Base-by-base conservation (phyloP, 202 grass and related monocot species). In the Setaria italica region DNA sequence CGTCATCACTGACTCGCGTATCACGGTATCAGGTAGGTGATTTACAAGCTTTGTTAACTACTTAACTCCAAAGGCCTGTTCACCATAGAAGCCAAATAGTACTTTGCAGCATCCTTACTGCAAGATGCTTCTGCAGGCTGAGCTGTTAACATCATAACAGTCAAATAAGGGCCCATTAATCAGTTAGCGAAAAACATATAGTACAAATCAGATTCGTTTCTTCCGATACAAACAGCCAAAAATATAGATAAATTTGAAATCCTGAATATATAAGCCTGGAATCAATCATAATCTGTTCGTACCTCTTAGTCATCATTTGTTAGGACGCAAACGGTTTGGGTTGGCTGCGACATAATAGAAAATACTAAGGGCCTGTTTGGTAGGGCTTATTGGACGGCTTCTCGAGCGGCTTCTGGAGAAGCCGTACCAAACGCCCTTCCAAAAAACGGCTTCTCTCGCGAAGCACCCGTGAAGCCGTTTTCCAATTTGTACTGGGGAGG, bases 231-330 rank as follows among this genome's bases (percentile, higher is more conserved):
- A 67, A 74, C 20, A 62, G 41, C 57, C 42, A 67, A 66, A 48
- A 3, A 19, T 19, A 19, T 8, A 73, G 6, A 60, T 19, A 12
- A 32, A 30, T 16, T 67, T 10, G 20, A 65, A 72, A 57, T 62
- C 32, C 12, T 88, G 32, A 45, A 62, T 20, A 81, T 35, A 62
- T 20, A 81, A 66, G n/a, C 70, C 46, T 37, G 65, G 4, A 77
- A 76, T 13, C 10, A 76, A 69, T 20, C 32, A 66, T 67, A 60
- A 46, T 85, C 37, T 66, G 47, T 66, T 67, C 81, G 45, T 43
- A 77, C 81, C 49, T 91, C 33, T 71, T 17, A 62, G 77, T 91
- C 70, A 71, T 63, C 49, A 80, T 81, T 87, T 78, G 79, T 74
- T 67, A 67, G 65, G 34, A 29, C 37, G 29, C 1, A 6, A 34